Base-by-base conservation (phyloP, 495 filamentous ascomycete species). In the Talaromyces liani region DNA sequence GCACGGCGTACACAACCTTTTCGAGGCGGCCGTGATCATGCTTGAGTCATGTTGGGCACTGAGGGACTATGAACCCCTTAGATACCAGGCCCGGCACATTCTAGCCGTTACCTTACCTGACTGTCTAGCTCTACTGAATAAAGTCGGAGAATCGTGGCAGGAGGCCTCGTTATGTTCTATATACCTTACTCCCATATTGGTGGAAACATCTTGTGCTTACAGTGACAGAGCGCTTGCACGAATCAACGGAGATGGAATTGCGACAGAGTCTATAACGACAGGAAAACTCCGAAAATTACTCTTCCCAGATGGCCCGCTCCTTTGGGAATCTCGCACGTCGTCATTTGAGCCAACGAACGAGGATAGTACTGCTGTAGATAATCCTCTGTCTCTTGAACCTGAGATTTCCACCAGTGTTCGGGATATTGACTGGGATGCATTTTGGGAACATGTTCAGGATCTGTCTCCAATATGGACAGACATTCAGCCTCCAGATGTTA, bases 1-100 rank as follows among this genome's bases (percentile, higher is more conserved):
- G 53, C 53, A 56, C 14, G 53, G 53, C 25, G 53, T 56, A 4
- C 53, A 56, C 53, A 56, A 25, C 24, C 53, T 56, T 56, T 56
- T 29, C 33, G 53, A 56, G 14, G 25, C 53, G 20, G 53, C 53
- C 14, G 53, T 56, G 4, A 56, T 56, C 53, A 25, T 29, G 53
- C 25, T 56, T 14, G 53, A 56, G 3, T 24, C 53, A 2, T 56
- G 53, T 4, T 56, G 53, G 53, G 20, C 53, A 56, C 24, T 56
- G 22, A 24, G 53, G 24, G 53, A 56, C 53, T 56, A 29, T 14
- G 53, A 56, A 16, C 53, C 53, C 6, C 20, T 56, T 10, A 24
- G 22, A 6, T 14, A 56, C 7, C 22, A 25, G 25, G 53, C 53
- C 22, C 6, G 25, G 22, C 20, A 56, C 14, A 25, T 56, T 22